phyloP scores from a whole-genome alignment of 805 yeast genomes.

The Kockiozyma suomiensis region DNA sequence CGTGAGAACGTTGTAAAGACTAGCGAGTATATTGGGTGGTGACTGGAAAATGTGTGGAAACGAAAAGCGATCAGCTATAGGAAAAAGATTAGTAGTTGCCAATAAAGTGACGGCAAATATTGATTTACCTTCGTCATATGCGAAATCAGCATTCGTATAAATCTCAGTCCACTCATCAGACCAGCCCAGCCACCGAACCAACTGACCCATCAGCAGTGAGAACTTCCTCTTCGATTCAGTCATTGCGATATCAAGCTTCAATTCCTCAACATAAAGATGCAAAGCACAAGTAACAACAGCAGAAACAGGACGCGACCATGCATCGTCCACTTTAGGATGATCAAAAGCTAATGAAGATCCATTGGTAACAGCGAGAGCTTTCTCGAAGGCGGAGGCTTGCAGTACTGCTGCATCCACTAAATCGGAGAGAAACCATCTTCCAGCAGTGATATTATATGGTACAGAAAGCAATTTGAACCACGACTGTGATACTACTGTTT shows the following conservation, averaged over 20 bases:
- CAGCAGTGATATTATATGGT: not conserved
- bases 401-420: not conserved
- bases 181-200: constrained; percentile 76
- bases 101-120: not conserved
- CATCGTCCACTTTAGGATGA: not conserved
- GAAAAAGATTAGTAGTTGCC: not conserved
- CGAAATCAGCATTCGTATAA: constrained; percentile 7
- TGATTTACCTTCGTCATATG: constrained; percentile 11
- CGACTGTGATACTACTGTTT: not conserved
- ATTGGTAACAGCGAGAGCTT: not conserved
- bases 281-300: constrained; percentile 57
- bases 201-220: constrained; percentile 59
- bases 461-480: constrained; percentile 1
- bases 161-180: constrained; percentile 55
- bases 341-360: not conserved
- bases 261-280: constrained; percentile 79
- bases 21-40: constrained; percentile 22
- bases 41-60: not conserved
- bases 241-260: constrained; percentile 53
- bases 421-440: constrained; percentile 3
- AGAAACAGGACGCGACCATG: constrained; percentile 1
- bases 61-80: constrained; percentile 11
- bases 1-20: constrained; percentile 13
- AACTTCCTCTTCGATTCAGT: constrained; percentile 42
- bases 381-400: constrained; percentile 6